phyloP scores from a whole-genome alignment of 2,329 filamentous ascomycete genomes.

The Alternaria atra region DNA sequence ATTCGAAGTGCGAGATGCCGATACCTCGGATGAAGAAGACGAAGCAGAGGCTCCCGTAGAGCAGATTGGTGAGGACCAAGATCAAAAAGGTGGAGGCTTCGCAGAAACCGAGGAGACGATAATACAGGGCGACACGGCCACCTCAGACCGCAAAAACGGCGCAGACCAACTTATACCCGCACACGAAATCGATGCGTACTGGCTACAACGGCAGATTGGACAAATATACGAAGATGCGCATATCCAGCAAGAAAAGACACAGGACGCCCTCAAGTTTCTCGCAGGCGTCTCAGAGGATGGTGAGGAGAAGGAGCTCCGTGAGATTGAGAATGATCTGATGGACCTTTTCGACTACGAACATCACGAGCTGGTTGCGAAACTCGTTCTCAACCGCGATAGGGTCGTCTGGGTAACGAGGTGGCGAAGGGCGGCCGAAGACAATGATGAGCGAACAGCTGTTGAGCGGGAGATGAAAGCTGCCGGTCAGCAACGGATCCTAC shows the following conservation, averaged over 20 bases:
- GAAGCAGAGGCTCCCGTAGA: constrained; percentile 71
- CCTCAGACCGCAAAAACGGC: constrained; percentile 54
- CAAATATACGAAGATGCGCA: constrained; percentile 89
- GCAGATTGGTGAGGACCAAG: constrained; percentile 60
- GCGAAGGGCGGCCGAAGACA: constrained; percentile 81
- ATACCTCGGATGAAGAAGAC: constrained; percentile 80
- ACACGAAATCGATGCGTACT: constrained; percentile 95
- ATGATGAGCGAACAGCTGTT: constrained; percentile 74
- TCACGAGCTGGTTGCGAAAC: constrained; percentile 87
- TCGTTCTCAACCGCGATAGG: constrained; percentile 92
- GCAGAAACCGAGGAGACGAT: constrained; percentile 78
- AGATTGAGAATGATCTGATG: constrained; percentile 98
- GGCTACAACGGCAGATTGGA: constrained; percentile 93
- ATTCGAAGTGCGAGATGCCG: constrained; percentile 85
- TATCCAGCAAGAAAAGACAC: constrained; percentile 90
- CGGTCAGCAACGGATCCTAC: constrained; percentile 84
- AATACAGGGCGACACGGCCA: constrained; percentile 72
- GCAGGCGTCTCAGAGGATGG: constrained; percentile 78
- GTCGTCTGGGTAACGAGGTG: constrained; percentile 94
- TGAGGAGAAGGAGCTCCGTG: constrained; percentile 84
- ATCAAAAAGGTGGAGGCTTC: constrained; percentile 60
- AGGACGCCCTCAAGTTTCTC: constrained; percentile 82
- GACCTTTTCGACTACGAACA: constrained; percentile 98
- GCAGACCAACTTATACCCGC: constrained; percentile 72
- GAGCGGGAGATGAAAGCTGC: constrained; percentile 92